Evolutionary conservation across 1,139 yeast genomes (phyloP), one percentile per base, ranked within the genome.

Genomic region (Pichia norvegensis): DNA sequence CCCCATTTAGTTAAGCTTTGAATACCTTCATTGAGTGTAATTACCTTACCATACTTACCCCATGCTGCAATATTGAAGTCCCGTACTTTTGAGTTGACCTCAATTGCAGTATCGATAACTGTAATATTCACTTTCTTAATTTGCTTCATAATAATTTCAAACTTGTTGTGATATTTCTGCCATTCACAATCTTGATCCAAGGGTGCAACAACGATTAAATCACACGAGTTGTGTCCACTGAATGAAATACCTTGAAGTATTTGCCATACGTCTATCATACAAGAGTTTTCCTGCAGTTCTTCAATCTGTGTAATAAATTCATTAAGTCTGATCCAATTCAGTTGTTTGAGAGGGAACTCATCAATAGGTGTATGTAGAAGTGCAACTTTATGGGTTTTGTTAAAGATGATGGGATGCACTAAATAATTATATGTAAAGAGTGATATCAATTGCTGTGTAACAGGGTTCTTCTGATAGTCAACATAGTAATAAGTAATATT

Each of bases 381-480:
- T 9, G 47, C 36, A 16, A 46, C 38, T 25, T 46, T 48, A 20
- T 43, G 44, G 2, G 47, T 41, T 41, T 43, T 48, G 23, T 41
- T 43, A 25, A 39, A 41, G 1, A 27, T 21, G 2, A 42, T 37
- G 1, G 49, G 49, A 23, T 39, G 45, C 5, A 48, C 41, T 4
- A 46, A 33, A 29, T 48, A 48, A 22, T 44, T 43, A 36, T 46
- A 48, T 9, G 38, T 41, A 17, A 47, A 45, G 3, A 38, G 20
- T 4, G 48, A 33, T 1, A 47, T 20, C 9, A 14, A 9, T 13
- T 40, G 31, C 8, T 36, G 13, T 2, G 29, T 22, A 1, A 16
- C 21, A 20, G 35, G 14, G 8, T 36, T n/a, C 27, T 37, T 35
- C 10, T 16, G 16, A 27, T 42, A 41, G 23, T 47, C 48, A 9